Evolutionary conservation across 768 basidiomycete genomes (phyloP).

Genomic region (Candolleomyces eurysporus): DNA sequence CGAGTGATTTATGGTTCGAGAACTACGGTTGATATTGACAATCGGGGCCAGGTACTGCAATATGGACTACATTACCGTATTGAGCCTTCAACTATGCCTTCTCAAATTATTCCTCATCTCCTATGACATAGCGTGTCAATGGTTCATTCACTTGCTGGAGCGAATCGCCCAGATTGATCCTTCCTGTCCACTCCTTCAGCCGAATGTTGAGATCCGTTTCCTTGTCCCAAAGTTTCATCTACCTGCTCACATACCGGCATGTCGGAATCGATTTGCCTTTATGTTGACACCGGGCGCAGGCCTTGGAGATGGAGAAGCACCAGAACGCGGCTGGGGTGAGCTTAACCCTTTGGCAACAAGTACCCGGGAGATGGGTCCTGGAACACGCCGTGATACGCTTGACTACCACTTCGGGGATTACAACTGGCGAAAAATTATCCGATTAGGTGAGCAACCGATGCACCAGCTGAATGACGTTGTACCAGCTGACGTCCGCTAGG

Average conservation of each 20-base stretch:
- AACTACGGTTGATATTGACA: neutral
- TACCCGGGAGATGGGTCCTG: conserved; percentile 37
- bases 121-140: conserved; percentile 32
- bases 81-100: neutral
- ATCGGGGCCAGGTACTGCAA: conserved; percentile 22
- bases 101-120: conserved; percentile 16
- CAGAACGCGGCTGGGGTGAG: conserved; percentile 31
- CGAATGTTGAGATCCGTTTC: neutral
- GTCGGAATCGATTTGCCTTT: conserved; percentile 23
- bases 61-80: conserved; percentile 24
- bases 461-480: neutral
- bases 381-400: conserved; percentile 22
- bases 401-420: conserved; percentile 26
- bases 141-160: conserved; percentile 5
- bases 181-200: neutral
- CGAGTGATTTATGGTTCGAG: conserved; percentile 10
- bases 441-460: conserved; percentile 13
- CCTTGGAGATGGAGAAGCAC: conserved; percentile 33
- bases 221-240: conserved; percentile 29
- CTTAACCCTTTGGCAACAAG: conserved; percentile 24
- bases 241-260: conserved; percentile 20
- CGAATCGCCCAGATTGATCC: conserved; percentile 4
- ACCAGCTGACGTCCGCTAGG: too few species aligned
- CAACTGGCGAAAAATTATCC: conserved; percentile 26
- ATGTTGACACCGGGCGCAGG: conserved; percentile 22